A percentile compares a stretch with the other conserved stretches of the same genome.
These are phyloP conservation scores for Porpolomopsis calyptriformis DNA, from an alignment of 768 basidiomycete species.

Conservation along the genomic window DNA sequence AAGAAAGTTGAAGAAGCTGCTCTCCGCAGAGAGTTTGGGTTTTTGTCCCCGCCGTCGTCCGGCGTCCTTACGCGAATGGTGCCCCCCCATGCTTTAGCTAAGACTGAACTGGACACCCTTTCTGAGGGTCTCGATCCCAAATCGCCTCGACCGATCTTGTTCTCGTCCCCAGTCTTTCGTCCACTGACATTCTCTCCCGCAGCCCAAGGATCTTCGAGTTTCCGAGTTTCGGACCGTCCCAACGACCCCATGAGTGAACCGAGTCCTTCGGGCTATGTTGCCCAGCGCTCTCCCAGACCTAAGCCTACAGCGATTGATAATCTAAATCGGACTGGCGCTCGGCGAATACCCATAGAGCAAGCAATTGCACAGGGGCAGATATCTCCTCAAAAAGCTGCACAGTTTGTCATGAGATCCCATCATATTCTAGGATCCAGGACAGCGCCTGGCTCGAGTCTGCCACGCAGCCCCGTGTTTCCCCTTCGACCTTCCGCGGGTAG, in stretches of 20 bases:
- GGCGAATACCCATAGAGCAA: constrained; percentile 47
- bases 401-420: constrained; percentile 1
- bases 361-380: constrained; percentile 40
- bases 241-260: constrained; percentile 14
- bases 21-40: constrained; percentile 35
- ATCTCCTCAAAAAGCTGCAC: constrained; percentile 35
- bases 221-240: constrained; percentile 18
- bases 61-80: constrained; percentile 28
- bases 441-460: neutral
- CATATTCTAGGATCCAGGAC: constrained; percentile 5
- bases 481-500: constrained; percentile 25
- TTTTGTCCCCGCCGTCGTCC: constrained; percentile 51
- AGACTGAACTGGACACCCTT: constrained; percentile 2
- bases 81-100: neutral
- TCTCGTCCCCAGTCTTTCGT: constrained; percentile 20
- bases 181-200: constrained; percentile 12
- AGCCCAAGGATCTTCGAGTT: constrained; percentile 15
- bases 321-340: constrained; percentile 46
- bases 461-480: constrained; percentile 19
- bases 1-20: constrained; percentile 13
- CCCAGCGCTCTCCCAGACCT: constrained; percentile 22
- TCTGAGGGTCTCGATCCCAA: neutral
- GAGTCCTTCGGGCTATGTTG: constrained; percentile 4
- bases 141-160: constrained; percentile 14
- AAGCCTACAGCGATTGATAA: constrained; percentile 25